A percentile compares a stretch with the other conserved stretches of the same genome.
Evolutionary conservation across 2,329 filamentous ascomycete genomes (phyloP).

Genomic region (Trichoderma atroviride): DNA sequence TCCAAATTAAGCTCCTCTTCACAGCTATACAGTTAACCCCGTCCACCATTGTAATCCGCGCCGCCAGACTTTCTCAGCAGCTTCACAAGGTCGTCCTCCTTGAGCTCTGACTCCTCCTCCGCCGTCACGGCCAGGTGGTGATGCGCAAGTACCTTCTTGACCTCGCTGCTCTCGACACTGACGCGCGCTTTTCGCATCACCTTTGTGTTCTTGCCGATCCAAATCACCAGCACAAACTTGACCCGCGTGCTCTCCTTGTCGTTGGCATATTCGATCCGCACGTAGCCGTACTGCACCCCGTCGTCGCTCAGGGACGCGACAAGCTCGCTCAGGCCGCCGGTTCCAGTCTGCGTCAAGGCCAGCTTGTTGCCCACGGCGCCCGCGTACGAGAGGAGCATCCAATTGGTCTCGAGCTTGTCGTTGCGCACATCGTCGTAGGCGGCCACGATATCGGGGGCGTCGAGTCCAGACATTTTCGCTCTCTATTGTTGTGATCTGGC

Average conservation of each 20-base stretch:
- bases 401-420: slow-evolving; percentile 67
- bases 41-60: slow-evolving; percentile 70
- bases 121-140: slow-evolving; percentile 68
- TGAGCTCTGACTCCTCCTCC: slow-evolving; percentile 61
- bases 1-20: neutral
- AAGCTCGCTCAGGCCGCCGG: slow-evolving; percentile 63
- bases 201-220: slow-evolving; percentile 67
- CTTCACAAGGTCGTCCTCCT: slow-evolving; percentile 62
- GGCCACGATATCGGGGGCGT: slow-evolving; percentile 60
- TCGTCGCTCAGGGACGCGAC: slow-evolving; percentile 56
- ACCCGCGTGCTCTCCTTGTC: slow-evolving; percentile 69
- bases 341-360: slow-evolving; percentile 58
- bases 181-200: slow-evolving; percentile 72
- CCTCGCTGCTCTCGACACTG: slow-evolving; percentile 66
- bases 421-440: slow-evolving; percentile 69
- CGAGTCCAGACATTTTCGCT: slow-evolving; percentile 55
- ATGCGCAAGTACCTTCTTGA: slow-evolving; percentile 65
- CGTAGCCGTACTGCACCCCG: slow-evolving; percentile 66
- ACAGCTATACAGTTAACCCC: slow-evolving; percentile 45
- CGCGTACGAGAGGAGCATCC: slow-evolving; percentile 67
- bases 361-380: slow-evolving; percentile 59
- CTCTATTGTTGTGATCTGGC: neutral
- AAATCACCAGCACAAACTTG: slow-evolving; percentile 69
- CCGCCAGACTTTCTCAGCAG: slow-evolving; percentile 67
- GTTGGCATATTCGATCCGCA: slow-evolving; percentile 69